These are phyloP conservation scores for Allantophomopsis cytisporea DNA, from an alignment of 2,329 filamentous ascomycete species.

Conservation along the genomic window DNA sequence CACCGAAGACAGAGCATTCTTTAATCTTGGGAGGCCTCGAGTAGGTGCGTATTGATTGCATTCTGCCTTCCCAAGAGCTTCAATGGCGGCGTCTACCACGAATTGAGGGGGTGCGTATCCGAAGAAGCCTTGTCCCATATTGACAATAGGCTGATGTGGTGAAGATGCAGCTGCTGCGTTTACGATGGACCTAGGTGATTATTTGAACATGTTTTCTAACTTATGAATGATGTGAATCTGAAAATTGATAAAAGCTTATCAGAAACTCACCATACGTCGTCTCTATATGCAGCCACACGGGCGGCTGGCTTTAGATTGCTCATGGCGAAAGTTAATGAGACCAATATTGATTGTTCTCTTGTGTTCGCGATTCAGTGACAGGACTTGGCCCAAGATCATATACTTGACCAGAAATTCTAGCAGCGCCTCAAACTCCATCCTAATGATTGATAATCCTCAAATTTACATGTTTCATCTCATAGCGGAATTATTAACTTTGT, in stretches of 20 bases:
- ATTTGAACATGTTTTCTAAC: too few species aligned
- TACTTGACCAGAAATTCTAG: too few species aligned
- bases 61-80: slow-evolving; percentile 73
- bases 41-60: slow-evolving; percentile 97
- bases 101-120: slow-evolving; percentile 86
- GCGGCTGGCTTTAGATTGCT: slow-evolving; percentile 21
- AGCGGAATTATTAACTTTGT: too few species aligned
- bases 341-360: too few species aligned
- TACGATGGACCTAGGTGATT: slow-evolving; percentile 29
- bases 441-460: too few species aligned
- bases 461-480: too few species aligned
- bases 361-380: too few species aligned
- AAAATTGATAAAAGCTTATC: too few species aligned
- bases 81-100: slow-evolving; percentile 76
- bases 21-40: slow-evolving; percentile 75
- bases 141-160: slow-evolving; percentile 43
- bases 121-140: slow-evolving; percentile 55
- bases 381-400: too few species aligned
- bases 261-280: slow-evolving; percentile 32
- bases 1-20: slow-evolving; percentile 77
- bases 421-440: too few species aligned
- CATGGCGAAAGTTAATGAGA: too few species aligned
- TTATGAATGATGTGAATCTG: too few species aligned
- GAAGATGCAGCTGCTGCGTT: slow-evolving; percentile 46
- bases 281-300: slow-evolving; percentile 32